Evolutionary conservation across 495 filamentous ascomycete genomes (phyloP).

Genomic region (Daldinia decipiens): DNA sequence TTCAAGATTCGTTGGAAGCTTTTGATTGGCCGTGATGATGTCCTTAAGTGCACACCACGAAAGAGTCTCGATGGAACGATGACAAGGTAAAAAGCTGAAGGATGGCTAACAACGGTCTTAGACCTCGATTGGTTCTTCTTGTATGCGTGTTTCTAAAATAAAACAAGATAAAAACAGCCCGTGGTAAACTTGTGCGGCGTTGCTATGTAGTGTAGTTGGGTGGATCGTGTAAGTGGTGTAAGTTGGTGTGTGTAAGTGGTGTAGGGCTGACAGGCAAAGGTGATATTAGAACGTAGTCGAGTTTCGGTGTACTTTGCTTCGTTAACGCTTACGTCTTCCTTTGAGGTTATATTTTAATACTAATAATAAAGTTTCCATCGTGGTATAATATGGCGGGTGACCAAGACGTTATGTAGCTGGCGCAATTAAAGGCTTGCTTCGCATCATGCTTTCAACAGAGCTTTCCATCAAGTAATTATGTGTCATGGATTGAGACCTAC

Average conservation of each 20-base stretch:
- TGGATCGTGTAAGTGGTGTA: conserved; percentile 24
- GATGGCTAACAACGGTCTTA: background rate
- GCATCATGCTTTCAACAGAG: conserved; percentile 39
- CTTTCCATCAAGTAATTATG: conserved; percentile 65
- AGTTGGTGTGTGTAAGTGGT: conserved; percentile 8
- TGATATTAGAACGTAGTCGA: conserved; percentile 4
- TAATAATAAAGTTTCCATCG: conserved; percentile 35
- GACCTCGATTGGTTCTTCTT: background rate
- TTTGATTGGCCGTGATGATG: conserved; percentile 17
- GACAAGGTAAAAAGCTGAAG: conserved; percentile 3
- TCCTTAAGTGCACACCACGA: conserved; percentile 7
- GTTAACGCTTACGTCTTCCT: conserved; percentile 33
- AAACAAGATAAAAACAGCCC: too few species aligned
- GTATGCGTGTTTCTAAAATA: background rate
- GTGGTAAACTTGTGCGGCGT: background rate
- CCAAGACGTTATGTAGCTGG: conserved; percentile 38
- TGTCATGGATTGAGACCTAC: conserved; percentile 56
- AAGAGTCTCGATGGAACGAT: conserved; percentile 3
- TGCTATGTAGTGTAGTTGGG: conserved; percentile 2
- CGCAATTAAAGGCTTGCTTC: conserved; percentile 36
- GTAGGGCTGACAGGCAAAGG: conserved; percentile 1
- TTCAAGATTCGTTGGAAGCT: background rate
- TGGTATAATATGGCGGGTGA: conserved; percentile 33
- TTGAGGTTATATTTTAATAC: conserved; percentile 28
- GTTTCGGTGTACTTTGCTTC: background rate